Base-by-base conservation (phyloP, 2,329 filamentous ascomycete species). In the Alternaria sp. region DNA sequence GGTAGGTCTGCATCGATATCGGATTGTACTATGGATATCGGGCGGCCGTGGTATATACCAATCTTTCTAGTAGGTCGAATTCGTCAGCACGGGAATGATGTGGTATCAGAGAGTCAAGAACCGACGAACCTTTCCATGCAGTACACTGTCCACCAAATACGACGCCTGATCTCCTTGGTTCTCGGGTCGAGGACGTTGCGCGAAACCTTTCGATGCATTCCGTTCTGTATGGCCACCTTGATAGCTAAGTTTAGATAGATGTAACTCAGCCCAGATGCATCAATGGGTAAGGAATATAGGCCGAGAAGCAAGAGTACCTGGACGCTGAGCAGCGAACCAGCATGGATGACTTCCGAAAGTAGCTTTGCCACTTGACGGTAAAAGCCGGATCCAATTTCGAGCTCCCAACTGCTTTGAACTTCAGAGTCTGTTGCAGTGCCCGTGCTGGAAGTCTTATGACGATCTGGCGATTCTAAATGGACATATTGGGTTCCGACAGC, bases 141-240 rank as follows among this genome's bases (percentile, higher is more conserved):
- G 44, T 66, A 66, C 20, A 32, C 55, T 22, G 64, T 64, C 64
- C 64, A 66, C 64, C 64, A 66, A 12, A 66, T 57, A 11, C 62
- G 51, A 30, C 60, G 57, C 30, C 62, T 59, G n/a, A 60, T 62
- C 25, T 66, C 64, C 18, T 58, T 54, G 12, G 58, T 55, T 14
- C 44, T 62, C 5, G 45, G 2, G 44, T 64, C 55, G 10, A 64
- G 46, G 18, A 44, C 50, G 22, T 40, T 45, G 4, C 57, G 44
- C 12, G 55, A 45, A 16, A 57, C 44, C 55, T 79, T 83, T 50
- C 86, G 79, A 64, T 88, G 86, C 85, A 88, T 86, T 10, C 86
- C 86, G 67, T 87, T 87, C 62, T 87, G 85, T 14, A 87, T 86
- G 2, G 85, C 86, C 59, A 88, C 76, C 60, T 86, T 86, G 43